Conservation (phyloP, 768 basidiomycete genomes). For the Tylopilus balloui region DNA sequence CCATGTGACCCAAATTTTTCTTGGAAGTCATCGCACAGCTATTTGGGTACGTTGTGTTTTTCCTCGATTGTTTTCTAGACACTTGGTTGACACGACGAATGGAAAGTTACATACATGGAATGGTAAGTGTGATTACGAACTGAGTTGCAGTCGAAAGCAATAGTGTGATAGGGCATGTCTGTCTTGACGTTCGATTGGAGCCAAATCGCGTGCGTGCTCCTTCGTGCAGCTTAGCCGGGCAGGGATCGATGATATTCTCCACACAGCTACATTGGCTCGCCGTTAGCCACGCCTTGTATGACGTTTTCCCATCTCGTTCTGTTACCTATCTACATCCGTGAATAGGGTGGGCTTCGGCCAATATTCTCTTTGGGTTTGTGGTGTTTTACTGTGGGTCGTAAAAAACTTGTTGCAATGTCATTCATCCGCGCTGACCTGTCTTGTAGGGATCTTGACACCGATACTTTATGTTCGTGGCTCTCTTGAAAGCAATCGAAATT, state of each 20-base stretch:
- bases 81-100: background rate
- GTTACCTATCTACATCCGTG: background rate
- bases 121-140: conserved; percentile 31
- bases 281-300: conserved; percentile 67
- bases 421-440: background rate
- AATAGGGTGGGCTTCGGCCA: conserved; percentile 71
- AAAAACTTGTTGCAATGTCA: background rate
- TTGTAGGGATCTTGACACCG: conserved; percentile 31
- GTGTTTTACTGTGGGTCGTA: conserved; percentile 58
- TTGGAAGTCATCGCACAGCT: conserved; percentile 41
- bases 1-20: conserved; percentile 8
- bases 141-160: background rate
- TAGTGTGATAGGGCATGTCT: conserved; percentile 49
- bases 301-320: background rate
- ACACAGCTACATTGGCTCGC: conserved; percentile 34
- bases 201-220: conserved; percentile 44
- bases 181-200: conserved; percentile 80
- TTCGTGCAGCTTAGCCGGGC: background rate
- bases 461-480: conserved; percentile 47
- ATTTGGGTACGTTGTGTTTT: conserved; percentile 38
- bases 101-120: conserved; percentile 38
- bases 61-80: background rate
- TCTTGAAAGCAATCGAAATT: conserved; percentile 31
- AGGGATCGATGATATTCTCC: background rate
- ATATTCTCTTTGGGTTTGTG: conserved; percentile 60